Evolutionary conservation across 2,329 filamentous ascomycete species (phyloP), one percentile per base, ranked within the genome.

Genomic region (Lasiodiplodia citricola): DNA sequence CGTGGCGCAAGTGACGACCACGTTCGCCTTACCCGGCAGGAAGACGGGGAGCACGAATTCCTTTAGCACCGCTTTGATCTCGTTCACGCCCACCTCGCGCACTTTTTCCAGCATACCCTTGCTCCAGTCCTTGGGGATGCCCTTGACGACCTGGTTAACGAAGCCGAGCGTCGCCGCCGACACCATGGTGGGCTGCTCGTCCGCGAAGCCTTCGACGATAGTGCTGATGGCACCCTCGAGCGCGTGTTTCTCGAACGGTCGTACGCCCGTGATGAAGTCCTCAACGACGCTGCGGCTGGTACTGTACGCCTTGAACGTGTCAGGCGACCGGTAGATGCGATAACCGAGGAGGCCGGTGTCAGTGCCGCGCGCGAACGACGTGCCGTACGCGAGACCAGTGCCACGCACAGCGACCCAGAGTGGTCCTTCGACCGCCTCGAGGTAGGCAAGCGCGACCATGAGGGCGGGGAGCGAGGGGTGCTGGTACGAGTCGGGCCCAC

Each of bases 371-470:
- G 86, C 86, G 76, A 98, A 97, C 74, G 87, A 89, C 0, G 92
- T 91, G 66, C 94, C 94, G 76, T 99, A 99, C 0, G 96, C 96
- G 65, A 98, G 89, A 55, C 96, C 96, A 54, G 93, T 96, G 68
- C 96, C 96, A 57, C 96, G 93, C 60, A 98, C 92, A 0, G 93
- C 93, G 71, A 91, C 91, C 95, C 96, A 98, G 38, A 99, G 88
- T 0, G 96, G 96, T 0, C 96, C 96, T 80, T 99, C 96, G 21
- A 96, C 92, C 0, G 94, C 90, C 76, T 97, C 94, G 70, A 99
- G 90, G 77, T 97, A 98, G 23, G 94, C 90, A 62, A 94, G 88
- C 0, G 95, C 94, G 8, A 99, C 94, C 78, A 97, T 88, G 64
- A 97, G 86, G 2, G 94, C 90, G 0, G 96, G 94, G 1, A 98